Percentiles rank a stretch among this genome's conserved stretches.
Conservation (phyloP, 176 grass and related monocot species). For the Echinochloa phyllopogon region DNA sequence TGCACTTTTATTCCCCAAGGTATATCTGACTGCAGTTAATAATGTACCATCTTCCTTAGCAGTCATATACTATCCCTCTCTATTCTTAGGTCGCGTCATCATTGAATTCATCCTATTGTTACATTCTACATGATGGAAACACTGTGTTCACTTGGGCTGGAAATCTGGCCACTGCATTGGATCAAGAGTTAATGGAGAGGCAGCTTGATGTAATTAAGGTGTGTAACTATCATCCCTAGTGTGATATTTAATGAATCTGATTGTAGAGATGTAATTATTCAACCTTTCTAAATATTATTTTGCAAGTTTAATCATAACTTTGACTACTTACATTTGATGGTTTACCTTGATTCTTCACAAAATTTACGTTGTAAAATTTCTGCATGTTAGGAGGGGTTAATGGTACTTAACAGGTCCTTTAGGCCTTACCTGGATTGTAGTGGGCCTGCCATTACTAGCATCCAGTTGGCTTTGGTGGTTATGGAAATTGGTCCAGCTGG, state of each 20-base stretch:
- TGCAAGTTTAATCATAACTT: background rate
- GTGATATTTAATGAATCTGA: background rate
- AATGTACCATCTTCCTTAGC: conserved; percentile 11
- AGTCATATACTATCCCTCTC: conserved; percentile 19
- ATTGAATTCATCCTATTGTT: conserved; percentile 93
- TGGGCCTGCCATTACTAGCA: background rate
- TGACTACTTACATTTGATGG: background rate
- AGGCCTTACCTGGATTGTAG: background rate
- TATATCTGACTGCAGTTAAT: conserved; percentile 7
- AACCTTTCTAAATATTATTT: background rate
- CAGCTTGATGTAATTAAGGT: conserved; percentile 92
- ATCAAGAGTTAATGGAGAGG: conserved; percentile 83
- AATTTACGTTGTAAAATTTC: conserved; percentile 2
- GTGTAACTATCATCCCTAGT: conserved; percentile 8
- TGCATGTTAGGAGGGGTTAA: background rate
- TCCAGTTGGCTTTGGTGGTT: background rate
- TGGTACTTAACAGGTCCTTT: background rate
- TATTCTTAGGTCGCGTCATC: conserved; percentile 71
- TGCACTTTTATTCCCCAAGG: background rate
- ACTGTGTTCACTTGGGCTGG: conserved; percentile 86
- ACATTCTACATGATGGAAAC: conserved; percentile 76
- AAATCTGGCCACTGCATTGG: conserved; percentile 64
- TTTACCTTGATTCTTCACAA: background rate
- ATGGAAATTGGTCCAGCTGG: background rate
- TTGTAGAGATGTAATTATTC: background rate